A percentile compares a stretch with the other conserved stretches of the same genome.
phyloP scores from a whole-genome alignment of 2,329 filamentous ascomycete species.

The Aureobasidium uvarum region DNA sequence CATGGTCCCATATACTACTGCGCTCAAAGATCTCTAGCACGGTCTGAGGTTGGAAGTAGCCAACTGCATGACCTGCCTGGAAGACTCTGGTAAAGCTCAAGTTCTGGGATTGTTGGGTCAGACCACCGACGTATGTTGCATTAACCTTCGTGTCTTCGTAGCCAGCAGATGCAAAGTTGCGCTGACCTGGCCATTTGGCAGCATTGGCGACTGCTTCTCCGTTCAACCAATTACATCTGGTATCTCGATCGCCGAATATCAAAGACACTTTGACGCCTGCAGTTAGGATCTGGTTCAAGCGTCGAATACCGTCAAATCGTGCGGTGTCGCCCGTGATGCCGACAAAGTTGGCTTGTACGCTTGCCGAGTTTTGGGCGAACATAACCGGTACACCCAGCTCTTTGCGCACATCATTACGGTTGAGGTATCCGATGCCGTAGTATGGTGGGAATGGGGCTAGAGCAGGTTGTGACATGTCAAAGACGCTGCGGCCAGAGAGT shows the following conservation, averaged over 20 bases:
- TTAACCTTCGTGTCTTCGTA: constrained; percentile 35
- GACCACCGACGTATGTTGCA: constrained; percentile 33
- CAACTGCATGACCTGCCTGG: constrained; percentile 42
- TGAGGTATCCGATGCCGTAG: background rate
- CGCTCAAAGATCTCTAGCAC: constrained; percentile 56
- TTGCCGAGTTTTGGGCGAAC: background rate
- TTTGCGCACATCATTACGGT: background rate
- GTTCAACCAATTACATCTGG: constrained; percentile 23
- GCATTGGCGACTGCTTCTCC: background rate
- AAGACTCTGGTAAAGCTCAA: constrained; percentile 41
- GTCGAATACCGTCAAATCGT: constrained; percentile 41
- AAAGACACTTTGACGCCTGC: constrained; percentile 59
- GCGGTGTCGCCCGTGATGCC: constrained; percentile 45
- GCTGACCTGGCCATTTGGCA: background rate
- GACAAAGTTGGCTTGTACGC: background rate
- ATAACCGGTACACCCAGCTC: background rate
- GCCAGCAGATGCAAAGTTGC: background rate
- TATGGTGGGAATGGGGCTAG: background rate
- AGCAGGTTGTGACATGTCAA: background rate
- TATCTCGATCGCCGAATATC: constrained; percentile 63
- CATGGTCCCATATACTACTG: constrained; percentile 47
- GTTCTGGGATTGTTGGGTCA: constrained; percentile 37
- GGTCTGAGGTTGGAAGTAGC: constrained; percentile 56
- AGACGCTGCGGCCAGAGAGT: background rate
- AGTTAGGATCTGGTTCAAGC: constrained; percentile 44